Evolutionary conservation across 1,284 basidiomycete species (phyloP).

Genomic region (Mycosarcoma mackinlayi): DNA sequence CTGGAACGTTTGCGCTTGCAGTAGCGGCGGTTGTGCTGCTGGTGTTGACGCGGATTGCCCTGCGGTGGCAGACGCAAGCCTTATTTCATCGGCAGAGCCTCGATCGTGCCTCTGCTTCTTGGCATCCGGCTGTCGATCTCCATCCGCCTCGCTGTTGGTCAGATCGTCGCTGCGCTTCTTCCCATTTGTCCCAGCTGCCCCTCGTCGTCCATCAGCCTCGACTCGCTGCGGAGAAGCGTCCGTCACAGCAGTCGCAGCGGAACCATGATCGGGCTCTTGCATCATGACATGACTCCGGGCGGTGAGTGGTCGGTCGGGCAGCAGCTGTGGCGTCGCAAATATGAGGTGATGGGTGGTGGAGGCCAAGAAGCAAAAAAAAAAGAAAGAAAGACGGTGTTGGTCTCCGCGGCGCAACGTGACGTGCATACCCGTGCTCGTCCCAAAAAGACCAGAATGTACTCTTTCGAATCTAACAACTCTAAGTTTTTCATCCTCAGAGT

Average conservation of each 20-base stretch:
- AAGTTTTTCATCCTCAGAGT: too few relatives aligned
- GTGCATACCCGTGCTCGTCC: too few relatives aligned
- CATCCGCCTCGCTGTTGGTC: not conserved
- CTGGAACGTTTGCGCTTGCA: not conserved
- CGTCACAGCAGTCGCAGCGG: not conserved
- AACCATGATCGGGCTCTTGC: not conserved
- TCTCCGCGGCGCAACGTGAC: not conserved
- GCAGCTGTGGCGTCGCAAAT: not conserved
- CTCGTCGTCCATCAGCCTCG: not conserved
- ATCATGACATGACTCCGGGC: not conserved
- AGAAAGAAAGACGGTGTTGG: too few relatives aligned
- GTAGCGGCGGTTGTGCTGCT: not conserved
- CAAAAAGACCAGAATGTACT: too few relatives aligned
- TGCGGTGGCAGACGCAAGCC: too few relatives aligned
- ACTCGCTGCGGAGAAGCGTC: not conserved
- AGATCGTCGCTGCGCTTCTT: too few relatives aligned
- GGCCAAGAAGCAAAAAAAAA: not conserved
- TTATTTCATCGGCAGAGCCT: too few relatives aligned
- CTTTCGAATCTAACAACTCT: too few relatives aligned
- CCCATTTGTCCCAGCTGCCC: too few relatives aligned
- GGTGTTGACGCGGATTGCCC: not conserved
- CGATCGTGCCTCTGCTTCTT: slow-evolving; percentile 3
- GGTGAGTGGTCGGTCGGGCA: not conserved
- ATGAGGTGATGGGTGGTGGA: slow-evolving; percentile 11
- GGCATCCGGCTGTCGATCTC: not conserved